Base-by-base conservation (phyloP, 1,284 basidiomycete genomes). In the Apiotrichum brassicae region DNA sequence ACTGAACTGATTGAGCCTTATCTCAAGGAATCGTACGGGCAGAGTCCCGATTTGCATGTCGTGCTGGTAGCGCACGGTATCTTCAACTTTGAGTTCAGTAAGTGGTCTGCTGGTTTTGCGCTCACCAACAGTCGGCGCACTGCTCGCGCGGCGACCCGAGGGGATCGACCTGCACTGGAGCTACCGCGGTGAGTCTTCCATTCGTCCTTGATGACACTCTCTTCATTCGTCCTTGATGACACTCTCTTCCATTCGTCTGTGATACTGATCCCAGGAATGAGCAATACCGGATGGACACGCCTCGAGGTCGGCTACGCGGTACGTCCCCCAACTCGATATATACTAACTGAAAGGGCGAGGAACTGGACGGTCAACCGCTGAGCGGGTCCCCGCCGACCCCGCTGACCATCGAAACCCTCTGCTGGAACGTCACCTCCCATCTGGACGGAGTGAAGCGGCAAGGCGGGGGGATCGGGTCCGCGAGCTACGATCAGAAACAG, bases 401-500 rank as follows among this genome's bases (percentile, higher is more conserved):
- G 3, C 46, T 76, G 18, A 49, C 44, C 0, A 61, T 72, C 35
- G 51, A 63, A 8, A 65, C 75, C 19, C 23, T 70, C 8, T 53
- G 58, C 14, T 62, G 66, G 19, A 71, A 75, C 42, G 66, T 74
- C 19, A 70, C 64, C 5, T 64, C 59, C 7, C 76, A 77, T 49
- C 57, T 77, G 8, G 66, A 71, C 0, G 70, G 70, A 0, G 43
- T 77, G 4, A 79, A 78, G 55, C 80, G 86, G 6, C 87, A 89
- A 65, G 79, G 78, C 51, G 86, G 85, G 0, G 88, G 88, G 0
- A 84, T 88, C 38, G 84, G 86, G 3, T 84, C 81, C 38, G 70
- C 79, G 9, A 80, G 81, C 1, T 79, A 83, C 60, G 88, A 93
- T 63, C 81, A 82, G 26, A 81, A 81, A 51, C 88, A 92, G 66